phyloP scores from a whole-genome alignment of 176 grass and related monocot species.

The Pharus latifolius region DNA sequence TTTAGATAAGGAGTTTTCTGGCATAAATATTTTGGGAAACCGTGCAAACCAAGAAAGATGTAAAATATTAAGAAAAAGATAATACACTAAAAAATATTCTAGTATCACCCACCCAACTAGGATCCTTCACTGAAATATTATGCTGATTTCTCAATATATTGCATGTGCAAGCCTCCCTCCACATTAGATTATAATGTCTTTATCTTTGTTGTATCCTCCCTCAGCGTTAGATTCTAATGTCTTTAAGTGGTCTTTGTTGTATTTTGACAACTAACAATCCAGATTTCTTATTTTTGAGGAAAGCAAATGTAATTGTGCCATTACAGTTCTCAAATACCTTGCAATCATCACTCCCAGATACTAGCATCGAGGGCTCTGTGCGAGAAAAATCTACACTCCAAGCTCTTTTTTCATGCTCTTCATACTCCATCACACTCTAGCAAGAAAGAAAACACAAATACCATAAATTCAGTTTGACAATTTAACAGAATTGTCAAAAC shows the following conservation, averaged over 20 bases:
- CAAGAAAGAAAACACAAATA: slow-evolving; percentile 19
- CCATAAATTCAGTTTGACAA: background rate
- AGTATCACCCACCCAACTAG: background rate
- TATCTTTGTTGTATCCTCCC: no score
- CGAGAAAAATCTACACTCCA: slow-evolving; percentile 99
- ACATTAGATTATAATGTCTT: no score
- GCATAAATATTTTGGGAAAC: no score
- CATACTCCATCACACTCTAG: slow-evolving; percentile 98
- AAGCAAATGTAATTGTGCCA: background rate
- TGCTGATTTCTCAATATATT: no score
- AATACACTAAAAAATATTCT: background rate
- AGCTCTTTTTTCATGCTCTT: slow-evolving; percentile 99
- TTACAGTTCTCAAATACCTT: slow-evolving; percentile 49
- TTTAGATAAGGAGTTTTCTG: background rate
- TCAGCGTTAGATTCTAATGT: background rate
- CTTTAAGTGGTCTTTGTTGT: background rate
- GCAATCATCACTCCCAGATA: slow-evolving; percentile 99
- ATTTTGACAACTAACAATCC: background rate
- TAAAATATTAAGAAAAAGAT: background rate
- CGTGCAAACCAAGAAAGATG: background rate
- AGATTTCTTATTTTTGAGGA: background rate
- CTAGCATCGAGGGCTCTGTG: slow-evolving; percentile 85
- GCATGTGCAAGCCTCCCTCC: no score
- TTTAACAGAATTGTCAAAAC: slow-evolving; percentile 1
- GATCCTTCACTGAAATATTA: no score